Evolutionary conservation across 352 stramenopile genomes (phyloP), one percentile per base, ranked within the genome.

Genomic region (Elongisporangium undulatum): DNA sequence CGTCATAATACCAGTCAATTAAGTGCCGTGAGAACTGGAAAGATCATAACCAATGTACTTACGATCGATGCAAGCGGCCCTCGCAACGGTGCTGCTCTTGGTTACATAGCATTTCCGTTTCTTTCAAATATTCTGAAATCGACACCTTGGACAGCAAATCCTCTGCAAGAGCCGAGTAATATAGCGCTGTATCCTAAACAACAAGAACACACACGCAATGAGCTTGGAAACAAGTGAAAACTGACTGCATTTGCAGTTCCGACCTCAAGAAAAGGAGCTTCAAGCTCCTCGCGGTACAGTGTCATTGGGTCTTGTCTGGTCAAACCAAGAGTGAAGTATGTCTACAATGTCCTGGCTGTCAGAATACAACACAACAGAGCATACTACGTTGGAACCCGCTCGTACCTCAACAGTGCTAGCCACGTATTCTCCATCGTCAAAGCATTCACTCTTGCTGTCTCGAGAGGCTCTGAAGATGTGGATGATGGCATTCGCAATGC

Each of bases 51-150:
- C 22, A 39, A 54, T 21, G 22, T n/a, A 74, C 72, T 57, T 67
- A 95, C 86, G 73, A 86, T 13, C 82, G 79, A 76, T 94, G 84
- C 59, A 95, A 74, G 20, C 80, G 70, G 22, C 64, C 68, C 66
- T 95, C 84, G 54, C 86, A 95, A 29, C 86, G 77, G 5, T 76
- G 80, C 53, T 93, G 84, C 60, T 95, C 86, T 72, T 95, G 82
- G 38, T 67, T 81, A 62, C 86, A 92, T 20, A 95, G 62, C 9
- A 68, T 61, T 51, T 95, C 86, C 3, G 85, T 76, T 49, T 92
- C 67, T 64, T 67, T 65, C 8, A 95, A 64, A 59, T 95, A 95
- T 20, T 91, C 79, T 12, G 86, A 77, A 34, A 94, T 90, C 17
- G 74, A 76, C 8, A 92, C 63, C 49, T 72, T 79, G 13, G 79